Evolutionary conservation across 2,329 filamentous ascomycete genomes (phyloP).

Genomic region (Penicillium italicum): DNA sequence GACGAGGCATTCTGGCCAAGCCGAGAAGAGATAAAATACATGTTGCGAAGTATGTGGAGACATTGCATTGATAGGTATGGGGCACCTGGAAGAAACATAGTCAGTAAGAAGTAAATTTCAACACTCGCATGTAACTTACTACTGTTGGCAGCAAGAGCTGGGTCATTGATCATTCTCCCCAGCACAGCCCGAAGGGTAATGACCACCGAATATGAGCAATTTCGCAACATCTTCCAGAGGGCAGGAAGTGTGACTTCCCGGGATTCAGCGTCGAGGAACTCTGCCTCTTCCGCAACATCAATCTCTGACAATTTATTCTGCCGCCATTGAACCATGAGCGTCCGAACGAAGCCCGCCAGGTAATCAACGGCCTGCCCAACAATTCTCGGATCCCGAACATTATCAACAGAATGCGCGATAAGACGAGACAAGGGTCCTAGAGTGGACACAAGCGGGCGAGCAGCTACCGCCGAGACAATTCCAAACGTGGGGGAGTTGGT

Average conservation of each 20-base stretch:
- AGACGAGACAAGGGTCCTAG: slow-evolving; percentile 62
- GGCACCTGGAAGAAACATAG: slow-evolving; percentile 45
- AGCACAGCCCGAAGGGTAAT: slow-evolving; percentile 72
- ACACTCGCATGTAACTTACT: slow-evolving; percentile 36
- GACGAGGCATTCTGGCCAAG: slow-evolving; percentile 72
- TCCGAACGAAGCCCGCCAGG: slow-evolving; percentile 63
- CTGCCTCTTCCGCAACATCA: slow-evolving; percentile 63
- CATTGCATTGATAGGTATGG: slow-evolving; percentile 67
- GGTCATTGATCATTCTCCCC: slow-evolving; percentile 60
- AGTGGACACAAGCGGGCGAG: slow-evolving; percentile 56
- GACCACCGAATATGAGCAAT: slow-evolving; percentile 70
- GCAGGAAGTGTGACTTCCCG: slow-evolving; percentile 63
- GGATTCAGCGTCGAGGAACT: slow-evolving; percentile 63
- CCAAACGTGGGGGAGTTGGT: slow-evolving; percentile 54
- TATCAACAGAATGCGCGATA: slow-evolving; percentile 60
- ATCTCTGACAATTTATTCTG: slow-evolving; percentile 69
- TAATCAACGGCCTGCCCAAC: slow-evolving; percentile 53
- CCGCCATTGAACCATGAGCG: slow-evolving; percentile 68
- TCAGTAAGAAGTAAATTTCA: slow-evolving; percentile 1
- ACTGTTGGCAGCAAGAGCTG: slow-evolving; percentile 51
- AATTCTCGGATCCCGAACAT: slow-evolving; percentile 46
- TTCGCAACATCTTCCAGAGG: slow-evolving; percentile 72
- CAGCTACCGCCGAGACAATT: slow-evolving; percentile 54
- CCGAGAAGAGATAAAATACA: slow-evolving; percentile 77
- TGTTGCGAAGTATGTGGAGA: slow-evolving; percentile 68